Evolutionary conservation across 306 rosid genomes (phyloP), one percentile per base, ranked within the genome.

Genomic region (Gleditsia sinensis): DNA sequence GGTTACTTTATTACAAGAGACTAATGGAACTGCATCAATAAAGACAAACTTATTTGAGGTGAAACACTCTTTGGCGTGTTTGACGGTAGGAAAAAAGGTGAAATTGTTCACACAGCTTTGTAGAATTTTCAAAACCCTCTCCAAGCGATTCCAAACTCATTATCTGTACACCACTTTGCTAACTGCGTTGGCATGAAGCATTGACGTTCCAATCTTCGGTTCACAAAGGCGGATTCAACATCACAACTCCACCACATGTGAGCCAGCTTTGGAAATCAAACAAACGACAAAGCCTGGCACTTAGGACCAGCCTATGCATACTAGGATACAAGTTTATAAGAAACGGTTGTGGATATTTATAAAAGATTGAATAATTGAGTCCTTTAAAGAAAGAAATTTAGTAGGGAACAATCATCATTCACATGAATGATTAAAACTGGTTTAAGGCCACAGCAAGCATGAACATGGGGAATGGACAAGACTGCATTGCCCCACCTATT

Each of bases 381-480:
- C 45, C 53, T 46, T 75, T 75, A 56, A 77, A 75, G 48, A 80
- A 67, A 58, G 50, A 43, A 46, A 64, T 33, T 4, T 45, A n/a
- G 71, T 36, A 80, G 43, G 56, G 54, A 78, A 78, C 72, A 50
- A 8, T 40, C 54, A 71, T 54, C 60, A 74, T 71, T 73, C 77
- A 74, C 70, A 69, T 69, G 69, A 76, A 81, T 81, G 64, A 81
- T 81, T 72, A 65, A n/a, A n/a, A 54, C 53, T 67, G 67, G 66
- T 56, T n/a, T 42, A 20, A 82, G 73, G 87, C 75, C 72, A 49
- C 25, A 53, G 75, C 65, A 57, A 71, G 75, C 45, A 60, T 32
- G 50, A 71, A 78, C 45, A 60, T 32, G 50, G 16, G 27, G 43
- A 50, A 45, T 65, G 70, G 71, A 74, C 69, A 77, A 89, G 49